A percentile compares a stretch with the other conserved stretches of the same genome.
Evolutionary conservation across 805 yeast genomes (phyloP).

Genomic region (Wickerhamomyces bisporus): DNA sequence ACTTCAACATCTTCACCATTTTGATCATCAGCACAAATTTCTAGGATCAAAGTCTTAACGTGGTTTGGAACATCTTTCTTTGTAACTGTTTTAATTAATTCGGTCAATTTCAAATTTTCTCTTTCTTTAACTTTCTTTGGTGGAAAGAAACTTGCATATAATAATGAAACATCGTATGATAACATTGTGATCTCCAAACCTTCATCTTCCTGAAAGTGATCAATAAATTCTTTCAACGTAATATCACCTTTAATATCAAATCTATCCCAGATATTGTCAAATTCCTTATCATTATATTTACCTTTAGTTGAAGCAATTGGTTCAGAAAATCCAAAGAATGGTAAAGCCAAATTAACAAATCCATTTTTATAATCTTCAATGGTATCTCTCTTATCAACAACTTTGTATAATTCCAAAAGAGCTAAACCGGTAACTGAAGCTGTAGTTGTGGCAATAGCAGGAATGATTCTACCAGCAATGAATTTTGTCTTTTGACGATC

Average conservation of each 20-base stretch:
- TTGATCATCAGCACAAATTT: conserved; percentile 87
- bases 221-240: conserved; percentile 68
- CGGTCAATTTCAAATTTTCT: conserved; percentile 57
- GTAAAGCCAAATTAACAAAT: conserved; percentile 84
- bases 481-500: conserved; percentile 89
- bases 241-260: conserved; percentile 76
- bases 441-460: conserved; percentile 99
- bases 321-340: conserved; percentile 95
- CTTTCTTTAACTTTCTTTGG: conserved; percentile 85
- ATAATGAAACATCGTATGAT: conserved; percentile 81
- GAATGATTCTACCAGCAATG: conserved; percentile 97
- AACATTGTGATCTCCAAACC: conserved; percentile 88
- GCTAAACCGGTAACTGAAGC: conserved; percentile 94
- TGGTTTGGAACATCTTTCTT: conserved; percentile 75
- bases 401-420: conserved; percentile 87
- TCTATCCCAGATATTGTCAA: conserved; percentile 94
- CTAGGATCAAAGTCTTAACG: conserved; percentile 75
- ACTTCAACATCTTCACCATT: conserved; percentile 95
- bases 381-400: conserved; percentile 66
- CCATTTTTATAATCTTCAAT: conserved; percentile 91
- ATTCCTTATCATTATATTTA: conserved; percentile 69
- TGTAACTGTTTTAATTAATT: conserved; percentile 77
- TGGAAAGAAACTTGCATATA: conserved; percentile 92
- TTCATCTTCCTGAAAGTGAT: conserved; percentile 72
- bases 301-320: conserved; percentile 85